Evolutionary conservation across 345 rosid species (phyloP).

Genomic region (Pistacia integerrima): DNA sequence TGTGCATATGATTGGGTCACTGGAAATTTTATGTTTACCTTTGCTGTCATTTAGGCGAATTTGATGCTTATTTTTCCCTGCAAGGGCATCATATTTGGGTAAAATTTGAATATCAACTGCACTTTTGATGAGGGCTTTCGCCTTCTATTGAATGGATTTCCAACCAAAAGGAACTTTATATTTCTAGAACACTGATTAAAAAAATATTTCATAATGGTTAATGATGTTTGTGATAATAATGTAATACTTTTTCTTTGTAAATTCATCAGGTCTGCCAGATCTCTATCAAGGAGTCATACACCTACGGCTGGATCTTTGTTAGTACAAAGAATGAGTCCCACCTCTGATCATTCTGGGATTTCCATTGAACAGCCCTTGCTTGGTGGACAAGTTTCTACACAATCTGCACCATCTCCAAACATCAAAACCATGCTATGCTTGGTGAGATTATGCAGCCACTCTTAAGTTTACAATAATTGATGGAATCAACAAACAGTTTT

Average conservation of each 20-base stretch:
- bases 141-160: not conserved
- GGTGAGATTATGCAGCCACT: constrained; percentile 38
- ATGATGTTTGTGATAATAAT: not conserved
- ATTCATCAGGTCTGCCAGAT: constrained; percentile 76
- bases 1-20: not conserved
- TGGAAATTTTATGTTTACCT: not conserved
- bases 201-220: not conserved
- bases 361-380: constrained; percentile 73
- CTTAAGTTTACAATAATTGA: not conserved
- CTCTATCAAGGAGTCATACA: constrained; percentile 72
- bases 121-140: not conserved
- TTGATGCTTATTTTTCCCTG: not conserved
- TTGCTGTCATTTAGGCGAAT: not conserved
- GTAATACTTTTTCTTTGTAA: not conserved
- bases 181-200: not conserved
- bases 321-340: constrained; percentile 53
- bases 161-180: not conserved
- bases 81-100: not conserved
- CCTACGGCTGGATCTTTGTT: constrained; percentile 62
- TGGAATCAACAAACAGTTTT: constrained; percentile 1
- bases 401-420: constrained; percentile 43
- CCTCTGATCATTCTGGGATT: constrained; percentile 31
- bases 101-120: not conserved
- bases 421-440: constrained; percentile 65
- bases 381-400: constrained; percentile 33